phyloP scores from a whole-genome alignment of 2,329 filamentous ascomycete genomes.

The Aspergillus terreus region DNA sequence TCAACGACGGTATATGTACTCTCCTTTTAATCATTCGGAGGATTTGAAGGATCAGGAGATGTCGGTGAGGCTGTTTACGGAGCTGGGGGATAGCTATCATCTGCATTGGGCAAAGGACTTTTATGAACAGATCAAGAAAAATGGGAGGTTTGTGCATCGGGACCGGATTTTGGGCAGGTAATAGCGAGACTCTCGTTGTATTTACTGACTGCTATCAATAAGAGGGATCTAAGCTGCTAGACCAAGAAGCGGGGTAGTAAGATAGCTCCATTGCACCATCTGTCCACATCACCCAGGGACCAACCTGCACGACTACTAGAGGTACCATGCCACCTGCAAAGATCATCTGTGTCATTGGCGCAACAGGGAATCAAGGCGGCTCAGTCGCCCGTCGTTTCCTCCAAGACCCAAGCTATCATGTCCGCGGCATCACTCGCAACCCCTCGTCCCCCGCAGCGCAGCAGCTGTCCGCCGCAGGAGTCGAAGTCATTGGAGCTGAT shows the following conservation, averaged over 20 bases:
- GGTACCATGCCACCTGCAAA: conserved; percentile 8
- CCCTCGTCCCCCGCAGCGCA: conserved; percentile 17
- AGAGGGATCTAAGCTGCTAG: too few species aligned
- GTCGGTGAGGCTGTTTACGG: conserved; percentile 14
- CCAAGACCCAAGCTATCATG: conserved; percentile 18
- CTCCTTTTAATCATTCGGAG: conserved; percentile 36
- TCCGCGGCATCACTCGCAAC: conserved; percentile 30
- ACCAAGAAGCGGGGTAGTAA: too few species aligned
- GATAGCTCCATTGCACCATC: too few species aligned
- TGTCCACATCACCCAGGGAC: too few species aligned
- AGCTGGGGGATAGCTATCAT: conserved; percentile 14
- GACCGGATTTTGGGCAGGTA: conserved; percentile 21
- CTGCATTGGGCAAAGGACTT: conserved; percentile 18
- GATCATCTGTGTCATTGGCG: conserved; percentile 15
- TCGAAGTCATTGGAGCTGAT: conserved; percentile 26
- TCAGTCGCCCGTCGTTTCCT: conserved; percentile 23
- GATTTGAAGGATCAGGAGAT: conserved; percentile 26
- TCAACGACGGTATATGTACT: conserved; percentile 30
- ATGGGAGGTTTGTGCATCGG: conserved; percentile 24
- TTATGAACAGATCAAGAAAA: conserved; percentile 15
- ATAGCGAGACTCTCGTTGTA: not conserved
- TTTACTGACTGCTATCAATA: too few species aligned
- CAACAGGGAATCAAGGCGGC: conserved; percentile 21
- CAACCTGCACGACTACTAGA: too few species aligned
- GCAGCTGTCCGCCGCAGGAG: conserved; percentile 17